Evolutionary conservation across 345 rosid species (phyloP), one percentile per base, ranked within the genome.

Genomic region (Ceriops decandra): DNA sequence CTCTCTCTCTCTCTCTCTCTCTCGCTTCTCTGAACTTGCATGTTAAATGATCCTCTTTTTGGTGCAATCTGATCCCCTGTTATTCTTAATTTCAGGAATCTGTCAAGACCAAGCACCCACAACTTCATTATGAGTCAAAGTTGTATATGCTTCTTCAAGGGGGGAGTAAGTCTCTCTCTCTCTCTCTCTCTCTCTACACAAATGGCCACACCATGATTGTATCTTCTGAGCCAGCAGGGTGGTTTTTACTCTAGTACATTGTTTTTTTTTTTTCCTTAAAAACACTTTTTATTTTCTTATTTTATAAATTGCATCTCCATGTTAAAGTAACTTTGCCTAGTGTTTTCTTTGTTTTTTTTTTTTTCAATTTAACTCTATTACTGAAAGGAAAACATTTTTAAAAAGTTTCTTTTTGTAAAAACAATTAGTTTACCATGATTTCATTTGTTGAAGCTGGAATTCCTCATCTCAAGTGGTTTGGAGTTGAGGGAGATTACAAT

Each of bases 121-220:
- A 90, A 75, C 96, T 90, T 74, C 93, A 88, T 38, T 90, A 90
- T 67, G 96, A 90, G 76, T 90, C 96, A 0, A 90, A 88, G 77
- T 79, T 90, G 74, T 90, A 90, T 75, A 84, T 88, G 93, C 91
- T 88, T 79, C 87, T 90, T 68, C 93, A 86, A 80, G 96, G 96
- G 79, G 93, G 93, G 72, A 88, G 96, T 90, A 80, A 79, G 90
- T 76, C 60, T 33, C 42, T 13, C 7, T 56, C 52, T 53, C 16
- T 26, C 33, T 51, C 28, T 28, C 54, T n/a, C 66, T 51, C 52
- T 70, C 49, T 4, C 15, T 51, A 32, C 51, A 26, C 7, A 60
- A 9, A 2, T 27, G 1, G 27, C 0, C 30, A 42, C 4, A 24
- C 19, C 27, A n/a, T 42, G 4, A 57, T 24, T 5, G 11, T 33